Evolutionary conservation across 2,329 filamentous ascomycete genomes (phyloP).

Genomic region (Xylaria polymorpha): DNA sequence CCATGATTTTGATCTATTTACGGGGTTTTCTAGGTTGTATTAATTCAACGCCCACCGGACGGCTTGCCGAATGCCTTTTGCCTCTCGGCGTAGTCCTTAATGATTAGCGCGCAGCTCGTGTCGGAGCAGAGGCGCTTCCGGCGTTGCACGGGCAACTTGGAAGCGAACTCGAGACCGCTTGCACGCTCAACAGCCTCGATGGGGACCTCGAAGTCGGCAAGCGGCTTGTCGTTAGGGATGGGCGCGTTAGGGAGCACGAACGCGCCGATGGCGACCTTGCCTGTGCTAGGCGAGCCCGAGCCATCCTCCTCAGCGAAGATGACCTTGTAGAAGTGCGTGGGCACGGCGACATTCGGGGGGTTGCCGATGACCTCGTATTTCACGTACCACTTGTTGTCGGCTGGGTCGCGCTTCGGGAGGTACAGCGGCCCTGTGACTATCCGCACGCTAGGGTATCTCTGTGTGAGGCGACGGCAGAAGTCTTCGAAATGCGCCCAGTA

Average conservation of each 20-base stretch:
- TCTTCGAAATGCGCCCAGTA: slow-evolving; percentile 99
- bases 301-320: slow-evolving; percentile 91
- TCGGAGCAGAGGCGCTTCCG: slow-evolving; percentile 87
- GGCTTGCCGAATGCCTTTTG: slow-evolving; percentile 64
- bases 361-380: slow-evolving; percentile 95
- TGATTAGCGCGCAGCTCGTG: slow-evolving; percentile 82
- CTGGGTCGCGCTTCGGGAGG: slow-evolving; percentile 82
- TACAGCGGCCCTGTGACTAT: slow-evolving; percentile 96
- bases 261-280: slow-evolving; percentile 86
- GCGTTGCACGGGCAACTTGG: slow-evolving; percentile 77
- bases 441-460: slow-evolving; percentile 84
- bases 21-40: neutral
- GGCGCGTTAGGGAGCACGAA: slow-evolving; percentile 94
- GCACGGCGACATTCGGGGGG: slow-evolving; percentile 93
- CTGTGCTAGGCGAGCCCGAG: slow-evolving; percentile 47
- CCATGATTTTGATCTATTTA: slow-evolving; percentile 16
- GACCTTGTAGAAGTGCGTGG: slow-evolving; percentile 99
- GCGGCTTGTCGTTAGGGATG: slow-evolving; percentile 87
- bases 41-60: slow-evolving; percentile 14
- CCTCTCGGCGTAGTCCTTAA: slow-evolving; percentile 78
- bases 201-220: slow-evolving; percentile 94
- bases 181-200: slow-evolving; percentile 92
- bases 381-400: slow-evolving; percentile 94
- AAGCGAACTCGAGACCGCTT: slow-evolving; percentile 89
- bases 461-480: slow-evolving; percentile 87